Base-by-base conservation (phyloP, 2,329 filamentous ascomycete genomes). In the Colletotrichum sp. region DNA sequence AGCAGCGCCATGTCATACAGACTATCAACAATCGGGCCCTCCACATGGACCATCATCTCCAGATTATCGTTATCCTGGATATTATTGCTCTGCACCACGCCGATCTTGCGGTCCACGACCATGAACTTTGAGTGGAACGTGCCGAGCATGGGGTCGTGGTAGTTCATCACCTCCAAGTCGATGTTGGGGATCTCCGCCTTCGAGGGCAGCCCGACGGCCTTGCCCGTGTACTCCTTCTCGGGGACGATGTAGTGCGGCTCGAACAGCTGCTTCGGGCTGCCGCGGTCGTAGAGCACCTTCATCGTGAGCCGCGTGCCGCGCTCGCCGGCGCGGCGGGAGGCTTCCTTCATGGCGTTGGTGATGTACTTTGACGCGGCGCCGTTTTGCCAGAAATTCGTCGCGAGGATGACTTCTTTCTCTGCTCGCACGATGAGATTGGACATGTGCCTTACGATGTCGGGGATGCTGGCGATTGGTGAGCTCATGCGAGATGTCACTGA, bases 111-210 rank as follows among this genome's bases (percentile, higher is more conserved):
- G 82, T 96, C 95, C 2, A 96, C 91, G 2, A 96, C 87, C 88
- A 95, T 94, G 81, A 93, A 95, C 81, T 96, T 96, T 77, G 92
- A 88, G 80, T 96, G 95, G 55, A 96, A 93, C 0, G 95, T 96
- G 1, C 95, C 94, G 4, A 96, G 83, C 2, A 94, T 84, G 2
- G 94, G 90, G 15, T 89, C 88, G 80, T 96, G 95, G 79, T 92
- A 93, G 80, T 95, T 96, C 77, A 94, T 89, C 8, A 96, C 94
- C 80, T 95, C 87, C 39, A 96, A 83, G 77, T 95, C 92, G 32
- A 96, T 83, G 79, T 95, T 90, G 0, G 94, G 94, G 4, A 96
- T 92, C 52, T 96, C 93, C 4, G 91, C 85, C 0, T 90, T 87
- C 0, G 87, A 79, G 0, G 95, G 94, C 0, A 96, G 84, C 3